Conservation (phyloP, 2,329 filamentous ascomycete genomes). For the Pezicula radicicola region DNA sequence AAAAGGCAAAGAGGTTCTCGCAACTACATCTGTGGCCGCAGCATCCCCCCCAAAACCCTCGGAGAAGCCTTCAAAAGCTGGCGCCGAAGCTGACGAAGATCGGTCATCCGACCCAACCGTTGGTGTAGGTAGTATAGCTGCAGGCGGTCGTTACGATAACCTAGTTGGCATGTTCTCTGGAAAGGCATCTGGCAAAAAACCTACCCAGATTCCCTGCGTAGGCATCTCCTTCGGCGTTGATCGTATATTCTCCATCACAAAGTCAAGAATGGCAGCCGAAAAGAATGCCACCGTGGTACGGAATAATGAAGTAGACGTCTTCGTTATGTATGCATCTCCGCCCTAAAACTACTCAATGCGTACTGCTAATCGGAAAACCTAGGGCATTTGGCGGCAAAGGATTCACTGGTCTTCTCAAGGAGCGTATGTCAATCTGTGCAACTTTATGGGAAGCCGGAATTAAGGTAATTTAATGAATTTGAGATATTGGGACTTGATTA, state of each 20-base stretch:
- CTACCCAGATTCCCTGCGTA: constrained; percentile 76
- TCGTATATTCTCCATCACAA: constrained; percentile 89
- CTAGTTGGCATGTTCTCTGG: constrained; percentile 91
- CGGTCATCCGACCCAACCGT: constrained; percentile 75
- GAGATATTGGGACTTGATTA: neutral
- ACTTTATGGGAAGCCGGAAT: constrained; percentile 83
- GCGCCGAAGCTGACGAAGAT: constrained; percentile 54
- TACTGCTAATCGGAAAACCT: too few relatives aligned
- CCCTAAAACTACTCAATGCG: neutral
- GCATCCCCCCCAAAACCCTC: constrained; percentile 32
- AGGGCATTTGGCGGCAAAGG: constrained; percentile 79
- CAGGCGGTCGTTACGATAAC: constrained; percentile 88
- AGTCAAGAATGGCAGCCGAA: constrained; percentile 67
- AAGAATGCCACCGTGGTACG: constrained; percentile 53
- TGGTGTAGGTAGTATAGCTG: constrained; percentile 83
- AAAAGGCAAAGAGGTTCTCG: constrained; percentile 40
- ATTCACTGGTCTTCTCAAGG: constrained; percentile 74
- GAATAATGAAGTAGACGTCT: constrained; percentile 80
- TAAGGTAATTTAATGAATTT: constrained; percentile 51
- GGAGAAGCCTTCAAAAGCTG: constrained; percentile 43
- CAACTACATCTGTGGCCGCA: constrained; percentile 33
- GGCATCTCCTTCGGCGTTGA: constrained; percentile 94
- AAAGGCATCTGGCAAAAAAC: constrained; percentile 42
- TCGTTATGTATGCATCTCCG: constrained; percentile 62
- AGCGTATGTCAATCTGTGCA: constrained; percentile 78